These are phyloP conservation scores for Polytolypa hystricis DNA, from an alignment of 2,329 filamentous ascomycete genomes.

Conservation along the genomic window DNA sequence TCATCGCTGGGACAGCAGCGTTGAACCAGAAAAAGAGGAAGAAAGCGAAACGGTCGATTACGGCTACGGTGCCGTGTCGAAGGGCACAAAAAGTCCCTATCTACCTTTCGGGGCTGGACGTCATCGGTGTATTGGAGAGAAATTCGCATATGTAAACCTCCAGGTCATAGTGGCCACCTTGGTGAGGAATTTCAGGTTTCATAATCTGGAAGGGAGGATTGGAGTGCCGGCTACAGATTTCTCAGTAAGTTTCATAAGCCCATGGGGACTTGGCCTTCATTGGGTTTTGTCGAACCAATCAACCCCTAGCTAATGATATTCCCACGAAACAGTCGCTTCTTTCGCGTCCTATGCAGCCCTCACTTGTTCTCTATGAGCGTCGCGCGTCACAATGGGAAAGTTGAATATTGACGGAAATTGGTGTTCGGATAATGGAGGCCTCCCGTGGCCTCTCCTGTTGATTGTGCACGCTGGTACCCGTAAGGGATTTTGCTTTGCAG, in stretches of 20 bases:
- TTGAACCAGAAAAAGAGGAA: conserved; percentile 26
- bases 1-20: conserved; percentile 39
- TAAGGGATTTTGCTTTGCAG: too few relatives aligned
- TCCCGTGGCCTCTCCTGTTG: too few relatives aligned
- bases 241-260: conserved; percentile 26
- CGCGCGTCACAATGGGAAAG: too few relatives aligned
- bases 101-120: conserved; percentile 63
- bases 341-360: too few relatives aligned
- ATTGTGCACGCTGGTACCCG: too few relatives aligned
- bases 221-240: conserved; percentile 56
- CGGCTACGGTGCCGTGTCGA: conserved; percentile 49
- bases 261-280: too few relatives aligned
- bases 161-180: conserved; percentile 53
- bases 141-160: conserved; percentile 62
- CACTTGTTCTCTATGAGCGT: too few relatives aligned
- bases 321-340: too few relatives aligned
- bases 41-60: conserved; percentile 50
- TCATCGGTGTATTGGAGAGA: conserved; percentile 65
- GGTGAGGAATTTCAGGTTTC: conserved; percentile 50
- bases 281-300: too few relatives aligned
- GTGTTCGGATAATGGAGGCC: too few relatives aligned
- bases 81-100: conserved; percentile 52
- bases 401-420: too few relatives aligned
- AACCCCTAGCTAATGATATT: too few relatives aligned
- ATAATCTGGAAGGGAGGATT: conserved; percentile 44